Conservation (phyloP, 495 filamentous ascomycete genomes). For the Pyrenula aspistea region DNA sequence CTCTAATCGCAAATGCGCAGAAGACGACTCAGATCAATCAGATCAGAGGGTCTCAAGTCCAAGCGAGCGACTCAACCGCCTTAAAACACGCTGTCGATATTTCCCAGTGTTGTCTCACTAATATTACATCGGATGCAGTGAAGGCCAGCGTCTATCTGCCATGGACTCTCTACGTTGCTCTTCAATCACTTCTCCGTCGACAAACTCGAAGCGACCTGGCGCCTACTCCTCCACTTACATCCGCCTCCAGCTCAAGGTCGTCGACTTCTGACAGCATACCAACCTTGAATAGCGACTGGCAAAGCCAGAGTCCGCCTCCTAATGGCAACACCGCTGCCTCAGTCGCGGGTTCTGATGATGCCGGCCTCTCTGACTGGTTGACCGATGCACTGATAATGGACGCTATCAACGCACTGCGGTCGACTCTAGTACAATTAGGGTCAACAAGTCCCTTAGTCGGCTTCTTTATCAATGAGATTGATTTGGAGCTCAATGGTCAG, state of each 20-base stretch:
- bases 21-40: background rate
- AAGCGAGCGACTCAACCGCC: background rate
- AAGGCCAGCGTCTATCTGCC: background rate
- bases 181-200: background rate
- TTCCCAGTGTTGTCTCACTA: background rate
- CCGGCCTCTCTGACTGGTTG: background rate
- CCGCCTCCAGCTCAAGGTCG: background rate
- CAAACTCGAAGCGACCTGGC: background rate
- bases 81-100: background rate
- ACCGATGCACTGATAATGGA: background rate
- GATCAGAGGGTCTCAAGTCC: background rate
- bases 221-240: background rate
- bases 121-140: background rate
- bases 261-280: background rate
- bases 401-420: background rate
- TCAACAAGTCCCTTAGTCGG: background rate
- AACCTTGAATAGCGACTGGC: background rate
- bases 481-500: background rate
- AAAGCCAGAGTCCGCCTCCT: background rate
- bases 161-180: background rate
- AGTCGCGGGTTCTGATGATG: background rate
- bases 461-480: background rate
- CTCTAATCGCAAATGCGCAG: background rate
- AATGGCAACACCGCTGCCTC: background rate
- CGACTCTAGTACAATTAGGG: background rate